Evolutionary conservation across 495 filamentous ascomycete genomes (phyloP).

Genomic region (Podospora tetraspora): DNA sequence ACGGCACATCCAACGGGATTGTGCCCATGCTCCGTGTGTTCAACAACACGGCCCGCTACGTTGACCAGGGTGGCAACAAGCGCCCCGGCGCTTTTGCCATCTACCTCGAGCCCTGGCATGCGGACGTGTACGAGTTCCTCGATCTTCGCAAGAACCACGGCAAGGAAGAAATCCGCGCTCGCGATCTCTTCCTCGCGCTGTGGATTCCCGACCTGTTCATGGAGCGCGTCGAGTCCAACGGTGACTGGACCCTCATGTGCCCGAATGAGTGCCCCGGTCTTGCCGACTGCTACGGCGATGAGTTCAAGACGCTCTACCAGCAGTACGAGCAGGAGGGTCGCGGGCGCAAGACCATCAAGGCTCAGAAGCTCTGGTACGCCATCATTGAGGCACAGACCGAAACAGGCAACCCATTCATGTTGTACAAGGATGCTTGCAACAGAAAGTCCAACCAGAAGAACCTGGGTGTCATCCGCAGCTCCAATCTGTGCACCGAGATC

Average conservation of each 20-base stretch:
- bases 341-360: conserved; percentile 85
- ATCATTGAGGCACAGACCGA: conserved; percentile 97
- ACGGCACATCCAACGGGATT: conserved; percentile 95
- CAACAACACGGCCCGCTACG: conserved; percentile 98
- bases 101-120: conserved; percentile 99
- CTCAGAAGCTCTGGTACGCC: conserved; percentile 98
- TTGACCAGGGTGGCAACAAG: conserved; percentile 99
- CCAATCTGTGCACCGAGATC: conserved; percentile 98
- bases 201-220: conserved; percentile 99
- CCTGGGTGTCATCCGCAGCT: conserved; percentile 93
- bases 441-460: conserved; percentile 99
- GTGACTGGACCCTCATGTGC: conserved; percentile 95
- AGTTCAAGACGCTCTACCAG: conserved; percentile 93
- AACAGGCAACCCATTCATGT: conserved; percentile 98
- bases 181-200: conserved; percentile 94
- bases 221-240: conserved; percentile 95
- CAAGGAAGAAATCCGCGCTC: conserved; percentile 94
- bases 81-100: conserved; percentile 97
- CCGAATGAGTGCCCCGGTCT: conserved; percentile 92
- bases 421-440: conserved; percentile 98
- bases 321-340: conserved; percentile 87
- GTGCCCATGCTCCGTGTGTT: conserved; percentile 97
- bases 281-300: conserved; percentile 93
- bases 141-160: conserved; percentile 99
- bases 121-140: conserved; percentile 94